Evolutionary conservation across 495 filamentous ascomycete species (phyloP).

Genomic region (Entonaema liquescens): DNA sequence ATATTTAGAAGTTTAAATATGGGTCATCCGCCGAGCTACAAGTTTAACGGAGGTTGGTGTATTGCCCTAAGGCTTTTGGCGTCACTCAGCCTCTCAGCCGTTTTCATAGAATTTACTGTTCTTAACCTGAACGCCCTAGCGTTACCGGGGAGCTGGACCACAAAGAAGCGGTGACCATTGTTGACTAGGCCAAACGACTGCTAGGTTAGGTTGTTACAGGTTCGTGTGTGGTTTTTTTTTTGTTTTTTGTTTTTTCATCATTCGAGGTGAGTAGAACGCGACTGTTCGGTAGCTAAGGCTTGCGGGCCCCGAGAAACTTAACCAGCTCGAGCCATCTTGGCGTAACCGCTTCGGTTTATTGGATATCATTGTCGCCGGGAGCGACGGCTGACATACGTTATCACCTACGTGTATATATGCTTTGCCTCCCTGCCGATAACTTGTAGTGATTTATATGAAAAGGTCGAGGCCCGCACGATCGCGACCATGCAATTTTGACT

Average conservation of each 20-base stretch:
- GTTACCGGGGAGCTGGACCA: neutral
- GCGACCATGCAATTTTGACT: neutral
- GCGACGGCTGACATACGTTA: neutral
- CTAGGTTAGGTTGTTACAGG: conserved; percentile 22
- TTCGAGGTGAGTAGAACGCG: conserved; percentile 5
- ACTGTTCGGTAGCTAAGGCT: conserved; percentile 19
- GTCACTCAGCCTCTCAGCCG: conserved; percentile 17
- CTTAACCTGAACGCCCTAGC: conserved; percentile 7
- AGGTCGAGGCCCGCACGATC: neutral
- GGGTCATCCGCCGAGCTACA: neutral
- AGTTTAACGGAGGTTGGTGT: conserved; percentile 3
- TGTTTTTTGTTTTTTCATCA: conserved; percentile 4
- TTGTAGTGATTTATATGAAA: neutral
- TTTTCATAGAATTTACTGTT: neutral
- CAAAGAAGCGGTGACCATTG: conserved; percentile 3
- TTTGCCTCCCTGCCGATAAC: conserved; percentile 21
- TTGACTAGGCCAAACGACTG: conserved; percentile 1
- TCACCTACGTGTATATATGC: conserved; percentile 27
- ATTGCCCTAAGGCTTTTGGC: neutral
- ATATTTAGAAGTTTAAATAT: conserved; percentile 28
- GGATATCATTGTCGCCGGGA: conserved; percentile 25
- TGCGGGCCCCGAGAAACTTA: conserved; percentile 10
- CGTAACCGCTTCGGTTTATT: conserved; percentile 26
- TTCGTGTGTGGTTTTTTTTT: no score
- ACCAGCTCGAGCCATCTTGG: conserved; percentile 28